Conservation (phyloP, 495 filamentous ascomycete species). For the Aspergillus campestris region DNA sequence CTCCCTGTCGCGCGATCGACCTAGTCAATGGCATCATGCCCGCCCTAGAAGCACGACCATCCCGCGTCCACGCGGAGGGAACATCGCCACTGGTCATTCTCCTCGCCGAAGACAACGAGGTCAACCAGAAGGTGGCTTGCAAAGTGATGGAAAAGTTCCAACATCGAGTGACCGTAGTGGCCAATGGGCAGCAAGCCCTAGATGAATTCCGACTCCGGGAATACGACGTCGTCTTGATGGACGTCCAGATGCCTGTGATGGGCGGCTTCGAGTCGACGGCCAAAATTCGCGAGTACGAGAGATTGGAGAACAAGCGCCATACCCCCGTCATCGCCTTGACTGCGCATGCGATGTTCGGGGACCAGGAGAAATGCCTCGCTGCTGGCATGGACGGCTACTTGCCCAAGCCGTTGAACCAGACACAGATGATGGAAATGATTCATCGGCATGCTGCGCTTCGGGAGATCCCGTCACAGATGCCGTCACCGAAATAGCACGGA, state of each 20-base stretch:
- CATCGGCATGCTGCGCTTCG: not conserved
- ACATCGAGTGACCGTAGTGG: conserved; percentile 61
- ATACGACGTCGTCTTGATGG: conserved; percentile 78
- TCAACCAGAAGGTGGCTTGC: conserved; percentile 73
- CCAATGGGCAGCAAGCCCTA: conserved; percentile 70
- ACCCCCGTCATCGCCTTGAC: conserved; percentile 78
- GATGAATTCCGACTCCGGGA: conserved; percentile 47
- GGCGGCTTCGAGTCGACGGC: conserved; percentile 73
- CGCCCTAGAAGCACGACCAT: conserved; percentile 78
- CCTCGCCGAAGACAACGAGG: conserved; percentile 73
- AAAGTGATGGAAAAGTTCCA: conserved; percentile 66
- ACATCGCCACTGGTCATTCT: conserved; percentile 85
- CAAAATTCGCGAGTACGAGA: conserved; percentile 56
- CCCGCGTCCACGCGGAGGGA: conserved; percentile 72
- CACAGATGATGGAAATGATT: conserved; percentile 64
- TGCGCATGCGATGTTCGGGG: conserved; percentile 72
- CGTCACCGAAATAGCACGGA: too few species aligned
- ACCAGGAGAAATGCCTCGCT: conserved; percentile 64
- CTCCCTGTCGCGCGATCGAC: conserved; percentile 81
- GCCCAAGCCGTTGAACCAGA: conserved; percentile 64
- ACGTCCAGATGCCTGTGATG: conserved; percentile 77
- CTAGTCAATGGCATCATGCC: conserved; percentile 90
- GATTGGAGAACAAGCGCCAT: conserved; percentile 34
- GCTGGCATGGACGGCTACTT: conserved; percentile 85
- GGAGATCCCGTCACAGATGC: too few species aligned